A percentile compares a stretch with the other conserved stretches of the same genome.
Conservation (phyloP, 805 yeast genomes). For the Myxozyma neglecta region DNA sequence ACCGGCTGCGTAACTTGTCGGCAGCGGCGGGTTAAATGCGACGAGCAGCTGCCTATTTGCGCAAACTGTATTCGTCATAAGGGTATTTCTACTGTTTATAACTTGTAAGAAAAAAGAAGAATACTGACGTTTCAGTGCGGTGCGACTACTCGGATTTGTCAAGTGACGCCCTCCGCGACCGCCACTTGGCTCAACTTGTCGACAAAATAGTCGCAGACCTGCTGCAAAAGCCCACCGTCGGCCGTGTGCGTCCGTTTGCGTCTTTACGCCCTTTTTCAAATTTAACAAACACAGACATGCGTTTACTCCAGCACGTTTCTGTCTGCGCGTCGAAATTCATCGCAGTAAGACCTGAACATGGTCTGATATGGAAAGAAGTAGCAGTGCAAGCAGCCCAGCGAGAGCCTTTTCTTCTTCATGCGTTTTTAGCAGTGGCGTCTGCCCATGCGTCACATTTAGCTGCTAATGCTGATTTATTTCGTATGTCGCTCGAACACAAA, state of each 20-base stretch:
- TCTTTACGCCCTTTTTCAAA: constrained; percentile 11
- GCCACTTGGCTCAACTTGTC: constrained; percentile 19
- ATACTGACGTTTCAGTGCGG: constrained; percentile 1
- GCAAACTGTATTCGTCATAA: constrained; percentile 41
- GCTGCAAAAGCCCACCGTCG: not conserved
- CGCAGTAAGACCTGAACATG: constrained; percentile 22
- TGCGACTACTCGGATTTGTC: constrained; percentile 23
- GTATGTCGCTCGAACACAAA: constrained; percentile 19
- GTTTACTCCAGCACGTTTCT: constrained; percentile 20
- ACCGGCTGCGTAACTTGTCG: constrained; percentile 61
- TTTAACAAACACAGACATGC: constrained; percentile 19
- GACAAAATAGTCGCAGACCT: not conserved
- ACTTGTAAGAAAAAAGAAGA: not conserved
- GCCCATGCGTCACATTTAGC: constrained; percentile 15
- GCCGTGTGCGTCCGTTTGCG: constrained; percentile 15
- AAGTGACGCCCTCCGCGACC: constrained; percentile 19
- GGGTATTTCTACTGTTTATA: not conserved
- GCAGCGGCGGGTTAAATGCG: constrained; percentile 65
- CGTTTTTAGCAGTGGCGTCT: constrained; percentile 23
- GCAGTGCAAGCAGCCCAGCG: constrained; percentile 23
- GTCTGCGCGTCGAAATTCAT: constrained; percentile 12
- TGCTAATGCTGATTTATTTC: constrained; percentile 8
- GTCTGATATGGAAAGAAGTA: constrained; percentile 21
- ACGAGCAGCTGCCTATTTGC: constrained; percentile 61
- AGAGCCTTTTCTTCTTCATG: constrained; percentile 22